A percentile compares a stretch with the other conserved stretches of the same genome.
phyloP scores from a whole-genome alignment of 805 yeast genomes.

The Alloascoidea hylecoeti region DNA sequence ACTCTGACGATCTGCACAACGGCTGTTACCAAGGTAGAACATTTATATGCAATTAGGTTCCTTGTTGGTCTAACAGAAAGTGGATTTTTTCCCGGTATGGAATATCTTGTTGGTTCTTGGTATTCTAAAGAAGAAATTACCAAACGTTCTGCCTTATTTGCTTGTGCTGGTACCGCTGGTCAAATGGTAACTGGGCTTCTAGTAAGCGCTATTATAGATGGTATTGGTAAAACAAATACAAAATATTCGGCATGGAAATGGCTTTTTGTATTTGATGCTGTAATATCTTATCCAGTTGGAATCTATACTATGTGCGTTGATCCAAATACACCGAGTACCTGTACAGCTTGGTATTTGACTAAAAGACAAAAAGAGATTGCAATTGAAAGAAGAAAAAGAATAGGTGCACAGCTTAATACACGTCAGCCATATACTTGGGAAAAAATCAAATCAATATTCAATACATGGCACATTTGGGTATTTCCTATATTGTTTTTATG shows the following conservation, averaged over 20 bases:
- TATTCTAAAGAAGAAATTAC: slow-evolving; percentile 17
- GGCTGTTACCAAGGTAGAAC: slow-evolving; percentile 13
- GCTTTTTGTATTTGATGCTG: slow-evolving; percentile 32
- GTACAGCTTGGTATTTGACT: slow-evolving; percentile 26
- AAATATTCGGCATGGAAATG: slow-evolving; percentile 24
- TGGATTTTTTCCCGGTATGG: slow-evolving; percentile 18
- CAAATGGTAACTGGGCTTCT: slow-evolving; percentile 41
- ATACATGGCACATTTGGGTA: slow-evolving; percentile 32
- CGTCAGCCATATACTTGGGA: slow-evolving; percentile 17
- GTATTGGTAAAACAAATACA: slow-evolving; percentile 12
- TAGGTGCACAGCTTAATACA: slow-evolving; percentile 21
- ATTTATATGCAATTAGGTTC: slow-evolving; percentile 12
- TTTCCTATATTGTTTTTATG: slow-evolving; percentile 26
- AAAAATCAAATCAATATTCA: slow-evolving; percentile 18
- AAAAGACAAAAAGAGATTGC: slow-evolving; percentile 27
- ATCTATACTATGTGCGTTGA: slow-evolving; percentile 26
- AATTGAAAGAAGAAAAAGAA: slow-evolving; percentile 20
- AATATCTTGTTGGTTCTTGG: slow-evolving; percentile 16
- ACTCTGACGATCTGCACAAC: slow-evolving; percentile 23
- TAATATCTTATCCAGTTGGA: slow-evolving; percentile 28
- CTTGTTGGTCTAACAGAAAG: slow-evolving; percentile 17
- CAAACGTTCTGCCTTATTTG: slow-evolving; percentile 15
- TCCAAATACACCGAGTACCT: slow-evolving; percentile 32
- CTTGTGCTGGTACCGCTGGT: slow-evolving; percentile 16
- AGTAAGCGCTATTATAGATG: slow-evolving; percentile 35